A percentile compares a stretch with the other conserved stretches of the same genome.
phyloP scores from a whole-genome alignment of 345 rosid species.

The Turritis glabra region DNA sequence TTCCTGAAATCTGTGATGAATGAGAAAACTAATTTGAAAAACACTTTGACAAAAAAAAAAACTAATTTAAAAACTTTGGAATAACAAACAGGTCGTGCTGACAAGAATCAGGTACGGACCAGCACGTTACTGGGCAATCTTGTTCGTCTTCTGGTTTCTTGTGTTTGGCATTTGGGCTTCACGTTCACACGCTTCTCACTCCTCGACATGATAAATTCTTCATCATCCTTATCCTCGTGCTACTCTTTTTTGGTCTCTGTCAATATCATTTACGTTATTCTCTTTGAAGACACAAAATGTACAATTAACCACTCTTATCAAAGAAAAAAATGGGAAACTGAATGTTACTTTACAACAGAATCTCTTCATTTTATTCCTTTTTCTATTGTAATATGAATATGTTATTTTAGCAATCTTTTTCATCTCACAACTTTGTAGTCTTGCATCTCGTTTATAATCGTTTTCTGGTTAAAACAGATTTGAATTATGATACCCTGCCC shows the following conservation, averaged over 20 bases:
- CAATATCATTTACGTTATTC: not conserved
- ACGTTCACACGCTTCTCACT: slow-evolving; percentile 41
- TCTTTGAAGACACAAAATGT: slow-evolving; percentile 13
- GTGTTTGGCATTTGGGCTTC: slow-evolving; percentile 97
- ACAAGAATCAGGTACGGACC: slow-evolving; percentile 94
- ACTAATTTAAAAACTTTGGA: not conserved
- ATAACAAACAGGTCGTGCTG: slow-evolving; percentile 76
- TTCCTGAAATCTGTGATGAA: not conserved
- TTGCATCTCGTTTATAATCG: not conserved
- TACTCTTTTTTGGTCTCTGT: not conserved
- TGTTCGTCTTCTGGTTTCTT: slow-evolving; percentile 95
- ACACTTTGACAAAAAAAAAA: too few species aligned
- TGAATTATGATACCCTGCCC: too few species aligned
- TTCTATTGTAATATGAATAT: not conserved
- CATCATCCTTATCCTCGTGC: not conserved
- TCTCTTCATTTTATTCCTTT: not conserved
- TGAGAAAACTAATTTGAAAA: not conserved
- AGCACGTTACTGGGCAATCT: slow-evolving; percentile 94
- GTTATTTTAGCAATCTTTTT: not conserved
- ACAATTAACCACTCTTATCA: not conserved
- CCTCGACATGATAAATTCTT: slow-evolving; percentile 24
- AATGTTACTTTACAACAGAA: not conserved
- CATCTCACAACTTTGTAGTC: not conserved
- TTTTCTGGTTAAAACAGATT: not conserved
- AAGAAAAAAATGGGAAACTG: not conserved